Base-by-base conservation (phyloP, 345 rosid genomes). In the Corchorus olitorius region DNA sequence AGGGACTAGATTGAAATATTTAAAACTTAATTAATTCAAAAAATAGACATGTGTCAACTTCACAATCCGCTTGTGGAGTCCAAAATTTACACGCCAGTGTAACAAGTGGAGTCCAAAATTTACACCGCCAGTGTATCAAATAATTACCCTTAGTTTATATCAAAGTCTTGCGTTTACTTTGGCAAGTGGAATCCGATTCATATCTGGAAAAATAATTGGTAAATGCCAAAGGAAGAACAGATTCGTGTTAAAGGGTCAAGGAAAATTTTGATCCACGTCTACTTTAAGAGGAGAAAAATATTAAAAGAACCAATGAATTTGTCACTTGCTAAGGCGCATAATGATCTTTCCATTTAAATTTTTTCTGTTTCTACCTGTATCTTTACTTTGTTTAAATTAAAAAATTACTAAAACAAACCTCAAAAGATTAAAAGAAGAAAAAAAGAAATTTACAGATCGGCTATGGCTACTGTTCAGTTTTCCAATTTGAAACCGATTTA, bases 371-470 rank as follows among this genome's bases (percentile, higher is more conserved):
- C 74, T 65, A 65, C 56, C 48, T 58, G 17, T 52, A 52, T 45
- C 49, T 45, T 62, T 63, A 1, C 13, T 14, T 16, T 11, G 39
- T 7, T 71, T 52, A 20, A 15, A 52, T 39, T 53, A 54, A 16
- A 41, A n/a, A n/a, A 72, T 4, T 50, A 13, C 60, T 52, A 17
- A 15, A 3, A 35, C 5, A 49, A 70, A 15, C 48, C 6, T 9
- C 13, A 50, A 50, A 50, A 50, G 10, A 3, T 50, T 50, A 9
- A 13, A 70, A 55, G 41, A 9, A 12, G 19, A 5, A 6, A 78
- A 22, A 16, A 75, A 58, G 16, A 3, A 37, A 80, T 80, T 71
- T 80, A 80, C 83, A 80, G 13, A 34, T 56, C 69, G 69, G 59
- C 73, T 15, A n/a, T 7, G 37, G 27, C 27, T 41, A 49, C 4